phyloP scores from a whole-genome alignment of 805 yeast species.

The Priceomyces carsonii region DNA sequence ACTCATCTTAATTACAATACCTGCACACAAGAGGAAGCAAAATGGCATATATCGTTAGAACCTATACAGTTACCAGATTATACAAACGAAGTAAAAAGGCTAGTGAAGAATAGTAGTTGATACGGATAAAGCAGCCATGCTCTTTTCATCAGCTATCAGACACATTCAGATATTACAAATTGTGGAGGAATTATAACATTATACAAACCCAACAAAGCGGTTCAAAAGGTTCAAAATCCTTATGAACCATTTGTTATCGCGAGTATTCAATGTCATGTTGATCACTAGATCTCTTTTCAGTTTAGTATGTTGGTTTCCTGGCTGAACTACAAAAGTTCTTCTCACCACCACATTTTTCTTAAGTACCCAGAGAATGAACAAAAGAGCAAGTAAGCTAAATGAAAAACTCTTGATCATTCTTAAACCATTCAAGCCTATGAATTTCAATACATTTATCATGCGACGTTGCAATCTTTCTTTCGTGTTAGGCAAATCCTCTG shows the following conservation, averaged over 20 bases:
- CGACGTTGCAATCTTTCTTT: conserved; percentile 20
- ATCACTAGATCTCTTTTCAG: conserved; percentile 39
- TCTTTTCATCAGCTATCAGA: too few relatives aligned
- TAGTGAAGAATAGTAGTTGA: too few relatives aligned
- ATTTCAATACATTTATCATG: conserved; percentile 21
- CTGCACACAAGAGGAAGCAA: conserved; percentile 3
- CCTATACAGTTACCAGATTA: too few relatives aligned
- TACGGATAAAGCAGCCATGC: too few relatives aligned
- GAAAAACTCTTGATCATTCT: conserved; percentile 34
- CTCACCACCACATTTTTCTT: conserved; percentile 41
- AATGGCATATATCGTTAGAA: too few relatives aligned
- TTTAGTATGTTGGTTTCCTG: conserved; percentile 16
- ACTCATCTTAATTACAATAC: conserved; percentile 3
- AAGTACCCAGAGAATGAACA: conserved; percentile 43
- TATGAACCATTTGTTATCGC: conserved; percentile 46
- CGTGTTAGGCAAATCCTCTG: conserved; percentile 14
- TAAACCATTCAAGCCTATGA: conserved; percentile 29
- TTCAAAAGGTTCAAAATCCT: conserved; percentile 36
- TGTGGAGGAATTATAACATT: too few relatives aligned
- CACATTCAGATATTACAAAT: too few relatives aligned
- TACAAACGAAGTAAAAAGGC: too few relatives aligned
- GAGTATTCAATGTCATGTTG: conserved; percentile 43
- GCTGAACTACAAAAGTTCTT: conserved; percentile 39
- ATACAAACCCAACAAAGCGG: conserved; percentile 44
- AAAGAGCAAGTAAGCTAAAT: conserved; percentile 34